Conservation (phyloP, 148 eudicot species). For the Oxyria digyna region DNA sequence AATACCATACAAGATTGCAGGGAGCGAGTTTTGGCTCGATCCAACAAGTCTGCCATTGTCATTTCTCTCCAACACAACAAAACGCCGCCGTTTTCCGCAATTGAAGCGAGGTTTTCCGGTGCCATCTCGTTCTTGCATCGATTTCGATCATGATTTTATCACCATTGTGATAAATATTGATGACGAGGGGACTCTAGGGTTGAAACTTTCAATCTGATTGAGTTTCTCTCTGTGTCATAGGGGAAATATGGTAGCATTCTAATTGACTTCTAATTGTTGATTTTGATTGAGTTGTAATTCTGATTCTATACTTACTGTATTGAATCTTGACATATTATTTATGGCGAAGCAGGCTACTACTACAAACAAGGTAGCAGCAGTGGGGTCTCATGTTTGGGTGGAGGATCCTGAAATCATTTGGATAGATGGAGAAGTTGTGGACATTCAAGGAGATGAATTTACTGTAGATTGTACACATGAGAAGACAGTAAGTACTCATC, state of each 20-base stretch:
- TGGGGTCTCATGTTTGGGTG: constrained; percentile 92
- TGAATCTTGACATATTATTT: not conserved
- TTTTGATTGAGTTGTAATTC: no score
- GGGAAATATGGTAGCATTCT: no score
- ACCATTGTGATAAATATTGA: not conserved
- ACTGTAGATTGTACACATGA: constrained; percentile 34
- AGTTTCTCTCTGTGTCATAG: not conserved
- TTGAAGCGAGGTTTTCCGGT: not conserved
- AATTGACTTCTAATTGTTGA: no score
- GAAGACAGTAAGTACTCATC: constrained; percentile 26
- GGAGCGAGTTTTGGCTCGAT: constrained; percentile 4
- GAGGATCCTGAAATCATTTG: constrained; percentile 82
- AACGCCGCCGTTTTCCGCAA: not conserved
- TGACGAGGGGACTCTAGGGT: constrained; percentile 8
- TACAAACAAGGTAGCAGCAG: constrained; percentile 29
- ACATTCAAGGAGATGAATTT: constrained; percentile 55
- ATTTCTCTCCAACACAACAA: not conserved
- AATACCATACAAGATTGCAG: not conserved
- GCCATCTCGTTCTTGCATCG: no score
- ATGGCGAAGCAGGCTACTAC: constrained; percentile 36
- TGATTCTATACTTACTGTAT: not conserved
- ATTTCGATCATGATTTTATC: not conserved
- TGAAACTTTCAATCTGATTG: constrained; percentile 7
- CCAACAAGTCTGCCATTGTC: not conserved
- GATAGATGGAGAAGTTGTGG: constrained; percentile 79